Evolutionary conservation across 2,329 filamentous ascomycete genomes (phyloP), one percentile per base, ranked within the genome.

Genomic region (Epichloe aotearoae): DNA sequence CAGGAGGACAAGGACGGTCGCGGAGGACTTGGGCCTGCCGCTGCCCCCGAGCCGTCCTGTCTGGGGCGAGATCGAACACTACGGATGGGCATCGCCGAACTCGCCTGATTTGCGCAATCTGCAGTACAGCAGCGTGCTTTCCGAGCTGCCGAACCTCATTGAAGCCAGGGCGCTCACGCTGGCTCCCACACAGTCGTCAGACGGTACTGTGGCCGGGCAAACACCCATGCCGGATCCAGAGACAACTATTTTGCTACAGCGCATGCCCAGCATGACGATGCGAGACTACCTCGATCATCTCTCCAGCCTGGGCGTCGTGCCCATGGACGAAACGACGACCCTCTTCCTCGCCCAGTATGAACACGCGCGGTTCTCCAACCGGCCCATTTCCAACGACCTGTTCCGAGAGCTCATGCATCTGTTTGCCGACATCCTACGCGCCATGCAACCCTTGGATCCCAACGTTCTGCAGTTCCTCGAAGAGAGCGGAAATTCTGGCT

Each of bases 111-210:
- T 93, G 17, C 82, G 88, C 4, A 81, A 88, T 61, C 69, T 97
- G n/a, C 82, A 94, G 56, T 97, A 95, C 66, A 77, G 75, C 58
- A 81, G 82, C 2, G 88, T 98, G 23, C 74, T 96, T 17, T 75
- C 78, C 38, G 91, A 97, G 66, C 74, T 98, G 23, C 88, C 90
- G 1, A 84, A 94, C 62, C 75, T 97, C 30, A 86, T 97, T 55
- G 91, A 97, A 70, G 91, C 88, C 10, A 91, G 91, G 65, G 91
- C 89, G 1, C 80, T 96, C n/a, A 89, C 87, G 0, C 76, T 95
- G 38, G 88, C 86, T 0, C 88, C 83, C 33, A 71, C 73, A 1
- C 73, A 69, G 15, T 40, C 23, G 3, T 34, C 30, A 15, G 40
- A 40, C 6, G 39, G 3, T 10, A 30, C 50, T 14, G n/a, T 11